phyloP scores from a whole-genome alignment of 2,329 filamentous ascomycete genomes.

The Trichoderma asperellum region DNA sequence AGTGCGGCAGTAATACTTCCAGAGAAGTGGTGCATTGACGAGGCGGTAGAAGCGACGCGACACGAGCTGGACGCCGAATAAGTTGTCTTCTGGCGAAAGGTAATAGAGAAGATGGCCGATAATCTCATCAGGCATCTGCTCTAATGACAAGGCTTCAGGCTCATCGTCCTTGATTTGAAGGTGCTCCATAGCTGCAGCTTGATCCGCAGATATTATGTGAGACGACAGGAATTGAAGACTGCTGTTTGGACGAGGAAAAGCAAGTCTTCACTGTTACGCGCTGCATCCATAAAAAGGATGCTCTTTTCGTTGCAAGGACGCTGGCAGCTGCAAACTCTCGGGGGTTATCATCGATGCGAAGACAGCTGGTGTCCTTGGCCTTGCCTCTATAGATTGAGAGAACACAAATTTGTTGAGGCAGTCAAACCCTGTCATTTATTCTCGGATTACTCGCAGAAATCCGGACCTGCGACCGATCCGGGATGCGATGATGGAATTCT shows the following conservation, averaged over 20 bases:
- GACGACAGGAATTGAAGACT: constrained; percentile 1
- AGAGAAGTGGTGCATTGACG: constrained; percentile 73
- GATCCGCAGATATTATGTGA: constrained; percentile 11
- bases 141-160: constrained; percentile 43
- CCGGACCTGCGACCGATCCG: background rate
- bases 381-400: background rate
- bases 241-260: background rate
- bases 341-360: constrained; percentile 4
- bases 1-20: constrained; percentile 73
- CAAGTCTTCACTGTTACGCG: background rate
- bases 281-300: background rate
- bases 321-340: background rate
- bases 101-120: constrained; percentile 76
- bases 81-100: constrained; percentile 58
- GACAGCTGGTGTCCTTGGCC: background rate
- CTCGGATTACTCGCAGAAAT: constrained; percentile 14
- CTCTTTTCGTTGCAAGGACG: background rate
- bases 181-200: constrained; percentile 22
- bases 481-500: background rate
- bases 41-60: constrained; percentile 68
- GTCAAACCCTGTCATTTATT: constrained; percentile 13
- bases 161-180: background rate
- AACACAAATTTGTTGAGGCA: background rate
- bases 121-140: constrained; percentile 77
- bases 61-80: constrained; percentile 54